These are phyloP conservation scores for Moesziomyces sp. DNA, from an alignment of 1,284 basidiomycete species.

Conservation along the genomic window DNA sequence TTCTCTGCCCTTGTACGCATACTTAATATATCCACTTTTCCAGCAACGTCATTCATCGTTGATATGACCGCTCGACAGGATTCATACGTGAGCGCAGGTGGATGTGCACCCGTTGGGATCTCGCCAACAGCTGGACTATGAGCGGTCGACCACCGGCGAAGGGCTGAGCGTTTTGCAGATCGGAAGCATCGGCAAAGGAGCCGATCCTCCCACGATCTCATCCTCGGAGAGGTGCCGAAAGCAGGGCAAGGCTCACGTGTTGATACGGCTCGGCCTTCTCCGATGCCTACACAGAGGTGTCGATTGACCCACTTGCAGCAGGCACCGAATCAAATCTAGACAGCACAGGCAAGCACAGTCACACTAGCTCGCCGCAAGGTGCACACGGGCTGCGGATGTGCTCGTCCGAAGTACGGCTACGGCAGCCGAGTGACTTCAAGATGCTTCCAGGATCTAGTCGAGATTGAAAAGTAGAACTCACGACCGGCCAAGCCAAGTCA, in stretches of 20 bases:
- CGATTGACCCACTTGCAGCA: neutral
- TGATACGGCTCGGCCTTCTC: neutral
- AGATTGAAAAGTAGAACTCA: neutral
- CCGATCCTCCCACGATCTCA: neutral
- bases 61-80: too few relatives aligned
- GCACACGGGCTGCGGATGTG: neutral
- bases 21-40: neutral
- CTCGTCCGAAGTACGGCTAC: neutral
- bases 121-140: neutral
- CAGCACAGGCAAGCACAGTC: neutral
- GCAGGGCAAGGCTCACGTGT: neutral
- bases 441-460: neutral
- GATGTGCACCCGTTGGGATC: too few relatives aligned
- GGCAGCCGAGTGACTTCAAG: neutral
- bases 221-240: neutral
- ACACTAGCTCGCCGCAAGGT: neutral
- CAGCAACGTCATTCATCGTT: neutral
- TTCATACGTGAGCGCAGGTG: too few relatives aligned
- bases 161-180: neutral
- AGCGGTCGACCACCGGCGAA: too few relatives aligned
- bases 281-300: neutral
- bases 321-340: neutral
- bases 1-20: neutral
- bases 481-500: neutral
- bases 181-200: neutral